phyloP scores from a whole-genome alignment of 352 stramenopile species.

The Globisporangium okanoganense region DNA sequence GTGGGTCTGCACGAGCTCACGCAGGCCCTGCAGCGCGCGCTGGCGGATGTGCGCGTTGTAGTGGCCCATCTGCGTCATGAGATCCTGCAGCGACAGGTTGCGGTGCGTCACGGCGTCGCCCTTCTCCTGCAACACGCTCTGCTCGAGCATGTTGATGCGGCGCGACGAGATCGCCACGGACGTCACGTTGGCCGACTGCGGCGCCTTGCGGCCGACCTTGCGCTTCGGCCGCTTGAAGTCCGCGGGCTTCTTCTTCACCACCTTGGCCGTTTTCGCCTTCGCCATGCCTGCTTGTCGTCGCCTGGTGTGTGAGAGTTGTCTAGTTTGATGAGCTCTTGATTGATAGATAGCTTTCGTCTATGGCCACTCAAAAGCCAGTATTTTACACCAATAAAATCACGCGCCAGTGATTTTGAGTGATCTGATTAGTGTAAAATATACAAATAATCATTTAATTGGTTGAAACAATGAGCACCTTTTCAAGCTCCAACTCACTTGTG shows the following conservation, averaged over 20 bases:
- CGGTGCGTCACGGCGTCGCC: constrained; percentile 60
- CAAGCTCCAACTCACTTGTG: not conserved
- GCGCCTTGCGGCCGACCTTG: constrained; percentile 73
- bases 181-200: constrained; percentile 72
- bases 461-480: not conserved
- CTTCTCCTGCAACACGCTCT: constrained; percentile 76
- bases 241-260: constrained; percentile 80
- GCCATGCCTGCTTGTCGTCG: constrained; percentile 44
- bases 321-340: not conserved
- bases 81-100: constrained; percentile 58
- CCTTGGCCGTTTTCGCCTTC: constrained; percentile 37
- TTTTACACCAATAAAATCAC: no score
- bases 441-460: not conserved
- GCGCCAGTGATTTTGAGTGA: not conserved
- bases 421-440: constrained; percentile 3
- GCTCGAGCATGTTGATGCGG: constrained; percentile 80
- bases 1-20: constrained; percentile 50
- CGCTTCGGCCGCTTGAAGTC: constrained; percentile 88
- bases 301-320: no score
- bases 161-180: constrained; percentile 69
- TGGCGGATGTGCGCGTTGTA: constrained; percentile 83
- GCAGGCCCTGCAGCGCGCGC: constrained; percentile 57
- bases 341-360: not conserved
- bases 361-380: no score
- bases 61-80: constrained; percentile 64